Evolutionary conservation across 768 basidiomycete genomes (phyloP).

Genomic region (Gymnopilus junonius): DNA sequence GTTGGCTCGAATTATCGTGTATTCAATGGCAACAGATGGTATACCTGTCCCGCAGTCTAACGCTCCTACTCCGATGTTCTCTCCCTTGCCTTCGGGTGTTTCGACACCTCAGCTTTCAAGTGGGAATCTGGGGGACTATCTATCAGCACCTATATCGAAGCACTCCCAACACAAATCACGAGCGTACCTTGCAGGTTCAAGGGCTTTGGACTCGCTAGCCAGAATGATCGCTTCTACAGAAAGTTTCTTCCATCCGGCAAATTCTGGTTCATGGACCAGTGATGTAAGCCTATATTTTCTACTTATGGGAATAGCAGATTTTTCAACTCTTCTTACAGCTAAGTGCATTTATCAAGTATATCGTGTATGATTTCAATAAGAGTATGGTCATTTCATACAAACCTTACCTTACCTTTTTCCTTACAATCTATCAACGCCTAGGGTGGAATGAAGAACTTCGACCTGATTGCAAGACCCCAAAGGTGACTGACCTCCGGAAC

Average conservation of each 20-base stretch:
- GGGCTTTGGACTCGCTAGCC: conserved; percentile 84
- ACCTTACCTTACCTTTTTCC: not conserved
- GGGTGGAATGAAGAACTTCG: conserved; percentile 82
- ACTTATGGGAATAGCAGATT: not conserved
- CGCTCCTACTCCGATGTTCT: conserved; percentile 73
- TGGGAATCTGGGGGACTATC: conserved; percentile 55
- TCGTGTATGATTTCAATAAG: conserved; percentile 86
- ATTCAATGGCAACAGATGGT: conserved; percentile 81
- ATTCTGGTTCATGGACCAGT: conserved; percentile 81
- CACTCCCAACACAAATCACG: conserved; percentile 42
- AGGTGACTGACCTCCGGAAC: conserved; percentile 34
- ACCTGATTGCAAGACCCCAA: conserved; percentile 81
- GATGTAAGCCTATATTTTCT: conserved; percentile 50
- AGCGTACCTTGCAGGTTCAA: conserved; percentile 81
- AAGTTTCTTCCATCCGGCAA: conserved; percentile 90
- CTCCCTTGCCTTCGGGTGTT: conserved; percentile 68
- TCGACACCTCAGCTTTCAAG: conserved; percentile 58
- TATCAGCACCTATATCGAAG: conserved; percentile 61
- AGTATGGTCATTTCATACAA: conserved; percentile 41
- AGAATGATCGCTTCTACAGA: conserved; percentile 87
- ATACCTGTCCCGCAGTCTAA: conserved; percentile 59
- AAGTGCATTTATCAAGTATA: conserved; percentile 83
- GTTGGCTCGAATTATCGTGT: conserved; percentile 84
- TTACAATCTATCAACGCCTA: conserved; percentile 28
- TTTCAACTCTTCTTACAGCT: conserved; percentile 44